phyloP scores from a whole-genome alignment of 176 grass and related monocot genomes.

The Hyparrhenia diplandra region DNA sequence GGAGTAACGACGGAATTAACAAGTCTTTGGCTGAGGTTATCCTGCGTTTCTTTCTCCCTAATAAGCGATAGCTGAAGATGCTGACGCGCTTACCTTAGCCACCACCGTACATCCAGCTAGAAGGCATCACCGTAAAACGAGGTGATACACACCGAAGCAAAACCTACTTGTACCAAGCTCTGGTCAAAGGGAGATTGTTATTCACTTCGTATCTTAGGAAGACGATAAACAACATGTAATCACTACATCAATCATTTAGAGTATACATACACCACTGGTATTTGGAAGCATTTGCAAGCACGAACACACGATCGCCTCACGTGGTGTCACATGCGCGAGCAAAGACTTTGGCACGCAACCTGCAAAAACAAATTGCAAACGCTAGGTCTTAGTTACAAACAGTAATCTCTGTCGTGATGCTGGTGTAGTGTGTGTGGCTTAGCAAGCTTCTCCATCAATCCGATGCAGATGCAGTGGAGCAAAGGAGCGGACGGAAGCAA shows the following conservation, averaged over 20 bases:
- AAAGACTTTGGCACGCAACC: slow-evolving; percentile 11
- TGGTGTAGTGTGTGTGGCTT: not conserved
- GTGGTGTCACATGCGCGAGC: slow-evolving; percentile 27
- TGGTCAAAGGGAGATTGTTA: not conserved
- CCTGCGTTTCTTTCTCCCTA: not conserved
- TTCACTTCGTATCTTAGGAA: not conserved
- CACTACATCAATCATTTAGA: not conserved
- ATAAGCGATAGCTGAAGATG: not conserved
- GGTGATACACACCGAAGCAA: not conserved
- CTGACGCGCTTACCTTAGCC: not conserved
- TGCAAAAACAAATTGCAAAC: not conserved
- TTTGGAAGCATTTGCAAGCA: not conserved
- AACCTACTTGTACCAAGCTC: too few species aligned
- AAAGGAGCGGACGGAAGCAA: not conserved
- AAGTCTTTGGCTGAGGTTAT: not conserved
- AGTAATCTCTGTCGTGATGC: not conserved
- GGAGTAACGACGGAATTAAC: not conserved
- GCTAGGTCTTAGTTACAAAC: not conserved
- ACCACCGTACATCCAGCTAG: not conserved
- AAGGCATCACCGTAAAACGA: not conserved
- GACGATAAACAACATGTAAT: not conserved
- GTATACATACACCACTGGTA: not conserved
- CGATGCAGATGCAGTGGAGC: not conserved
- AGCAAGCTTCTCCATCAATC: not conserved
- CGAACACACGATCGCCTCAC: slow-evolving; percentile 27